phyloP scores from a whole-genome alignment of 352 stramenopile genomes.

The Pythium folliculosum region DNA sequence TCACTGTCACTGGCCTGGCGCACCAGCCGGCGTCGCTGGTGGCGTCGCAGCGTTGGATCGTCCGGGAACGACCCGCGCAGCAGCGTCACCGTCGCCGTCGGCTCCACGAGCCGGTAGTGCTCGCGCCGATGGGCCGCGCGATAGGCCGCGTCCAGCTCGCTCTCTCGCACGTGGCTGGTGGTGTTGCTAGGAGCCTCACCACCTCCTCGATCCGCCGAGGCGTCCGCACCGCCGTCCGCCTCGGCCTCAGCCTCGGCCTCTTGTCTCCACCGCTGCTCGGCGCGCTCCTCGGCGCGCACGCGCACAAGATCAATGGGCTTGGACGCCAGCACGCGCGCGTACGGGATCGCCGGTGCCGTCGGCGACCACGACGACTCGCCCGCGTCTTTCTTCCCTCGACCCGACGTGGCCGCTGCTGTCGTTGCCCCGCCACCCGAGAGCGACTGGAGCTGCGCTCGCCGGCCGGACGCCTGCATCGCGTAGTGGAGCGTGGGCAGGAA shows the following conservation, averaged over 20 bases:
- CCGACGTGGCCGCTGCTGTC: too few relatives aligned
- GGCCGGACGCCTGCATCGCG: slow-evolving; percentile 14
- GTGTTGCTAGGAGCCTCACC: neutral
- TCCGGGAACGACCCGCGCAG: slow-evolving; percentile 48
- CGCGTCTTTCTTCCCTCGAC: neutral
- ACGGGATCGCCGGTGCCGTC: slow-evolving; percentile 28
- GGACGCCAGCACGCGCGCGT: slow-evolving; percentile 33
- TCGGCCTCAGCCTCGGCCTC: neutral
- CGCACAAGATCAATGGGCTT: slow-evolving; percentile 29
- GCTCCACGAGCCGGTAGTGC: slow-evolving; percentile 39
- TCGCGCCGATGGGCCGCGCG: slow-evolving; percentile 36
- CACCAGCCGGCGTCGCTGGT: neutral
- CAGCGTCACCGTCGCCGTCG: neutral
- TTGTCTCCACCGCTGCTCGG: neutral
- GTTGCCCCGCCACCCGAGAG: neutral
- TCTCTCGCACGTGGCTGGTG: neutral
- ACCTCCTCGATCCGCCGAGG: too few relatives aligned
- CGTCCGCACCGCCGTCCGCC: neutral
- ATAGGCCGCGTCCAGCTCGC: slow-evolving; percentile 31
- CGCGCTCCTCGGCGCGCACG: slow-evolving; percentile 20
- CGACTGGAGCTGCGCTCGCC: slow-evolving; percentile 13
- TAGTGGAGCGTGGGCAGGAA: slow-evolving; percentile 38
- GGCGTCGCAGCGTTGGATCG: slow-evolving; percentile 9
- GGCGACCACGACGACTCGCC: neutral
- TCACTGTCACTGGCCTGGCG: neutral